phyloP scores from a whole-genome alignment of 2,329 filamentous ascomycete species.

The Curvularia sp. region DNA sequence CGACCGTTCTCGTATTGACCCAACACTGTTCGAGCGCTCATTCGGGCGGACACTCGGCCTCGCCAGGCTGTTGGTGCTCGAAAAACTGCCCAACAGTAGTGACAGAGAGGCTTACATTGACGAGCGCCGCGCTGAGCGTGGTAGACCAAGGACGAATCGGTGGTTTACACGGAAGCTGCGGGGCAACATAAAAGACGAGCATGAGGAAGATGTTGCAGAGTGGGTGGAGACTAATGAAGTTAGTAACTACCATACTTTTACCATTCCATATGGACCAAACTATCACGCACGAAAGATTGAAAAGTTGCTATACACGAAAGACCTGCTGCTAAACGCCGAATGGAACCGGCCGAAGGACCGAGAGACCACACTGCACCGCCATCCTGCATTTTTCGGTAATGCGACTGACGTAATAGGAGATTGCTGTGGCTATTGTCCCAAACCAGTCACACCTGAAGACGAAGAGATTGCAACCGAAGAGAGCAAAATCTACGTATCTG shows the following conservation, averaged over 20 bases:
- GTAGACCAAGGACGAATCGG: slow-evolving; percentile 66
- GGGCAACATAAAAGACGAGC: slow-evolving; percentile 78
- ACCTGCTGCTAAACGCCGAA: slow-evolving; percentile 80
- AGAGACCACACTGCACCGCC: slow-evolving; percentile 79
- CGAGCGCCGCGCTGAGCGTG: slow-evolving; percentile 74
- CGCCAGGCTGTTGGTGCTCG: slow-evolving; percentile 78
- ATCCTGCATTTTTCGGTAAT: slow-evolving; percentile 84
- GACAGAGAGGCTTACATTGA: slow-evolving; percentile 75
- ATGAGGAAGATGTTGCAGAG: slow-evolving; percentile 83
- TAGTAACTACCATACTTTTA: slow-evolving; percentile 75
- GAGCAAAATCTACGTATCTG: slow-evolving; percentile 76
- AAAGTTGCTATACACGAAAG: slow-evolving; percentile 80
- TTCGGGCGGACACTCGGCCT: slow-evolving; percentile 79
- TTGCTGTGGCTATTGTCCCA: slow-evolving; percentile 81
- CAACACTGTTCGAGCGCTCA: slow-evolving; percentile 84
- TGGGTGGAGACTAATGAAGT: slow-evolving; percentile 81
- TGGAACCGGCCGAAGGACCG: slow-evolving; percentile 82
- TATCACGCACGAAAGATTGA: slow-evolving; percentile 73
- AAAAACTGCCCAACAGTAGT: slow-evolving; percentile 73
- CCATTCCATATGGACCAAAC: slow-evolving; percentile 69
- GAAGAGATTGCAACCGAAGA: slow-evolving; percentile 74
- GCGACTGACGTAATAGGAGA: slow-evolving; percentile 75
- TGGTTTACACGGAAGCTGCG: slow-evolving; percentile 52
- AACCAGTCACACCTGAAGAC: slow-evolving; percentile 73
- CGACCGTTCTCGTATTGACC: slow-evolving; percentile 78